Conservation (phyloP, 805 yeast species). For the Nakazawaea anatomiae region DNA sequence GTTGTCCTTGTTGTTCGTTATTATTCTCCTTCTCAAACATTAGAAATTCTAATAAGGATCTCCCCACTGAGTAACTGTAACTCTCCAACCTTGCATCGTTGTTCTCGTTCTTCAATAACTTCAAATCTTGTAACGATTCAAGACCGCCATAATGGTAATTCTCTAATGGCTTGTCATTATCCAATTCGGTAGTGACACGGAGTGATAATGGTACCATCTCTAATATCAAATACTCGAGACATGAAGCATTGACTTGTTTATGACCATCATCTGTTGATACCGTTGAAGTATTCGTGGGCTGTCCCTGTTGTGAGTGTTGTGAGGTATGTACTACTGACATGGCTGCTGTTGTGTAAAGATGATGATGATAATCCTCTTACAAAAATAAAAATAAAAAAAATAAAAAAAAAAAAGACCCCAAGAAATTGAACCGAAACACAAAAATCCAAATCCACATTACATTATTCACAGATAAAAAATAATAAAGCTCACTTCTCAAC, state of each 20-base stretch:
- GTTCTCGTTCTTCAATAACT: conserved; percentile 36
- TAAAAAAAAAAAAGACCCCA: too few relatives aligned
- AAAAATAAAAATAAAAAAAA: neutral
- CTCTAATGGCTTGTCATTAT: conserved; percentile 11
- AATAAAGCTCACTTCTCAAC: neutral
- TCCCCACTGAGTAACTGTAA: conserved; percentile 54
- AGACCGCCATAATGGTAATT: conserved; percentile 33
- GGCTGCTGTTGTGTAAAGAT: too few relatives aligned
- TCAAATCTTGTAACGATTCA: conserved; percentile 28
- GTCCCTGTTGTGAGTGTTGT: neutral
- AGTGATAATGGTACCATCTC: conserved; percentile 74
- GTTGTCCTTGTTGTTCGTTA: conserved; percentile 22
- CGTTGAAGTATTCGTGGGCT: neutral
- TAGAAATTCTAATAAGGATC: conserved; percentile 21
- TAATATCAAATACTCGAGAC: conserved; percentile 61
- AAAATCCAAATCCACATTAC: too few relatives aligned
- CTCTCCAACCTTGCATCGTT: conserved; percentile 56
- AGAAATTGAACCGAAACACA: neutral
- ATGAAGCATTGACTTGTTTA: conserved; percentile 46
- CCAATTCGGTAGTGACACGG: conserved; percentile 48
- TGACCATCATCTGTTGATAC: neutral
- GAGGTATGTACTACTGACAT: neutral
- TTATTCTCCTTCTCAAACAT: conserved; percentile 16
- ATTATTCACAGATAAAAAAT: too few relatives aligned
- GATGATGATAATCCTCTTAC: neutral